phyloP scores from a whole-genome alignment of 257 asterid species.

The Solanum acaule region DNA sequence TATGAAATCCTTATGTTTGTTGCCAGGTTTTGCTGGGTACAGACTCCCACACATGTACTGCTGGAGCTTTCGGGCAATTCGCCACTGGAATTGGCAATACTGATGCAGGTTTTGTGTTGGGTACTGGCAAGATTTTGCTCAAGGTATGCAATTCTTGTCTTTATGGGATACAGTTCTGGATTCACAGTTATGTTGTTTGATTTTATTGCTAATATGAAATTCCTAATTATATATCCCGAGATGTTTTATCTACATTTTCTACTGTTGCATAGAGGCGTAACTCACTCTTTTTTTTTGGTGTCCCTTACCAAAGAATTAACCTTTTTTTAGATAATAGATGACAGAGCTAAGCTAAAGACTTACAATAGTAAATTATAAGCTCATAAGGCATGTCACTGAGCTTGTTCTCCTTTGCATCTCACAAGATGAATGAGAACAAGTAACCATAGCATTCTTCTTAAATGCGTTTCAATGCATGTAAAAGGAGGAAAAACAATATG shows the following conservation, averaged over 20 bases:
- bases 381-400: not conserved
- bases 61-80: conserved; percentile 97
- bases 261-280: not conserved
- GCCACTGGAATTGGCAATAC: conserved; percentile 97
- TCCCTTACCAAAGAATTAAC: not conserved
- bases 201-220: not conserved
- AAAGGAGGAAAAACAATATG: not conserved
- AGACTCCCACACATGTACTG: conserved; percentile 96
- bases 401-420: not conserved
- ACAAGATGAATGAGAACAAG: not conserved
- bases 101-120: conserved; percentile 95
- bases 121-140: conserved; percentile 93
- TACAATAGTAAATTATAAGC: not conserved
- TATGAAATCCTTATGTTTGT: not conserved
- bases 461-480: not conserved
- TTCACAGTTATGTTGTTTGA: not conserved
- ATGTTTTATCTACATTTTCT: not conserved
- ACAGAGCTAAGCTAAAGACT: not conserved
- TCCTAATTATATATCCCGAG: not conserved
- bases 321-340: not conserved
- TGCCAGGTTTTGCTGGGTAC: conserved; percentile 83
- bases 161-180: not conserved
- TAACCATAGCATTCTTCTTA: not conserved
- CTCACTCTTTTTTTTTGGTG: not conserved
- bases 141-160: conserved; percentile 41